Evolutionary conservation across 805 yeast species (phyloP), one percentile per base, ranked within the genome.

Genomic region (Lachancea meyersii): DNA sequence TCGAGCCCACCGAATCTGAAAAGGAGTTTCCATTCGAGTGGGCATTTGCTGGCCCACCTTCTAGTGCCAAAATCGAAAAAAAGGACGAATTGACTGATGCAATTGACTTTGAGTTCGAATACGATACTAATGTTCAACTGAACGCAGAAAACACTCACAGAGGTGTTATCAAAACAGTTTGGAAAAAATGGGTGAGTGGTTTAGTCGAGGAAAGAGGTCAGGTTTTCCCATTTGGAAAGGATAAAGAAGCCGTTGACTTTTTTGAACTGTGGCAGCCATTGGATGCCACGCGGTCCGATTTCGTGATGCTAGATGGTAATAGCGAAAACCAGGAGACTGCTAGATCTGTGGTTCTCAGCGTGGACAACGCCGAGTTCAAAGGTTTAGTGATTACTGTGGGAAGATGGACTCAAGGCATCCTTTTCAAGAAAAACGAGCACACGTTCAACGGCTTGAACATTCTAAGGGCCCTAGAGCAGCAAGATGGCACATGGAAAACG

Each of bases 21-120:
- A 51, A 51, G 14, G 50, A 47, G n/a, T 70, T 69, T 49, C 75
- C 75, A 18, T 76, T 76, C 48, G 79, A 79, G 51, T 76, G 82
- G 81, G 76, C 71, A 1, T 73, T 77, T 58, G 71, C 73, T 4
- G 85, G 86, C 2, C 56, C 55, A 1, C 76, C 75, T 39, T 61
- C 61, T 13, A 58, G 61, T 3, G 51, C 70, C 27, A 63, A 58
- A 5, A 68, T 67, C 9, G 58, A 55, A 33, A 58, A 54, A 37
- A 57, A 71, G 10, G 52, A 48, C 31, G 47, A 38, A n/a, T 33
- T 19, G 3, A 45, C 50, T 13, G 49, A 48, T 6, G 48, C 47
- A 14, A 60, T 60, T 39, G 57, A 53, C 38, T 63, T 58, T 43
- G 39, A 47, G 11, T 57, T 62, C 35, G 52, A 57, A 40, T 52